Base-by-base conservation (phyloP, 2,329 filamentous ascomycete species). In the Phaeosphaeriaceae sp. region DNA sequence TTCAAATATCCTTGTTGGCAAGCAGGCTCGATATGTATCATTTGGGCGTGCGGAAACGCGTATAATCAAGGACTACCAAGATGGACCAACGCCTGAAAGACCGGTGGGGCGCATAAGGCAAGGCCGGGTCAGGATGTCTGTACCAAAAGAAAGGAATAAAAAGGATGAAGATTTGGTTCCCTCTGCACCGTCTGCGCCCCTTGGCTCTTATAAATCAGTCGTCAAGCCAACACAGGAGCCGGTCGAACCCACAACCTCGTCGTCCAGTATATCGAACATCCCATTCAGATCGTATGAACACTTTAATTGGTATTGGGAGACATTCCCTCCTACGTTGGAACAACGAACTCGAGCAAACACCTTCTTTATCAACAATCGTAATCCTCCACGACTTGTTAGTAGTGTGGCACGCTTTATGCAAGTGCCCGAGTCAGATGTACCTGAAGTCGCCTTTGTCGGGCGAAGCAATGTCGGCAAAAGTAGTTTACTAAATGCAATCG, bases 391-490 rank as follows among this genome's bases (percentile, higher is more conserved):
- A 73, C 80, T 86, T 55, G 76, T 87, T 47, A 87, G 82, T 78
- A 83, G 81, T 3, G 79, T 81, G 6, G 76, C 78, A 13, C 78
- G 82, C 49, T 89, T 89, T 72, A 83, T 82, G 57, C 74, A 76
- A 3, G 82, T 87, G 50, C 81, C 83, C 6, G 77, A 78, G 7
- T 79, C 77, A 1, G 65, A 77, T 1, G 73, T 81, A 23, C 83
- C 84, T 1, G 84, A 88, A 74, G 79, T 87, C 12, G 83, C 82
- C 33, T 88, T 90, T 64, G 77, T 90, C 3, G 87, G 87, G 15
- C 81, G 87, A 38, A 86, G 82, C 32, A 90, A 90, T 63, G 87
- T 88, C 5, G 87, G 87, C 44, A 90, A 90, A 72, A 85, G 81
- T 45, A 83, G 80, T 2, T 66, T 90, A 4, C 75, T 90, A 20